A percentile compares a stretch with the other conserved stretches of the same genome.
Evolutionary conservation across 805 yeast species (phyloP).

Genomic region (Naumovozyma castellii): DNA sequence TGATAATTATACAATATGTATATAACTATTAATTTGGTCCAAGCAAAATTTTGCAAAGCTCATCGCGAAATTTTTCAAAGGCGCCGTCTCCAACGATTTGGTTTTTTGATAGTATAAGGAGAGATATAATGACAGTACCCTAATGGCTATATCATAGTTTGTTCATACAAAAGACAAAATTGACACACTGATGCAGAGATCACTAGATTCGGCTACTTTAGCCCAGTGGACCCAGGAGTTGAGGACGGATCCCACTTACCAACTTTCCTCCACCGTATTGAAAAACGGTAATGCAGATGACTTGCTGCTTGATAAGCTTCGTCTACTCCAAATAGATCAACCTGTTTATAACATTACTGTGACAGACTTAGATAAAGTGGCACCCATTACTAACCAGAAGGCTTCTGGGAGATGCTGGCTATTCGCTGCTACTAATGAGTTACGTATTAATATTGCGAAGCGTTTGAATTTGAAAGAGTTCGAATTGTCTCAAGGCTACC

Average conservation of each 20-base stretch:
- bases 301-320: slow-evolving; percentile 20
- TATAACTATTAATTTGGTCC: too few relatives aligned
- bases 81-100: too few relatives aligned
- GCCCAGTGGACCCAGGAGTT: slow-evolving; percentile 22
- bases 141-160: too few relatives aligned
- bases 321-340: slow-evolving; percentile 15
- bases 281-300: slow-evolving; percentile 31
- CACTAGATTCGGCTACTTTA: slow-evolving; percentile 1
- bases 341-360: slow-evolving; percentile 26
- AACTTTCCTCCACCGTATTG: slow-evolving; percentile 30
- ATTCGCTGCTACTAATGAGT: slow-evolving; percentile 70
- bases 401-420: slow-evolving; percentile 83
- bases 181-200: not conserved
- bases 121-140: too few relatives aligned
- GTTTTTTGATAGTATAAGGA: too few relatives aligned
- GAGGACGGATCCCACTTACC: slow-evolving; percentile 22
- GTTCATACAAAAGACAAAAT: too few relatives aligned
- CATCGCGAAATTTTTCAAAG: too few relatives aligned
- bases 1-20: too few relatives aligned
- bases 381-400: slow-evolving; percentile 66
- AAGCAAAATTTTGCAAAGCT: too few relatives aligned
- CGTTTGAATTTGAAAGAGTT: slow-evolving; percentile 56
- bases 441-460: slow-evolving; percentile 54
- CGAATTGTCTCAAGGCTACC: slow-evolving; percentile 68
- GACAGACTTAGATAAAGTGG: slow-evolving; percentile 34